phyloP scores from a whole-genome alignment of 768 basidiomycete genomes.

The Candolleomyces eurysporus region DNA sequence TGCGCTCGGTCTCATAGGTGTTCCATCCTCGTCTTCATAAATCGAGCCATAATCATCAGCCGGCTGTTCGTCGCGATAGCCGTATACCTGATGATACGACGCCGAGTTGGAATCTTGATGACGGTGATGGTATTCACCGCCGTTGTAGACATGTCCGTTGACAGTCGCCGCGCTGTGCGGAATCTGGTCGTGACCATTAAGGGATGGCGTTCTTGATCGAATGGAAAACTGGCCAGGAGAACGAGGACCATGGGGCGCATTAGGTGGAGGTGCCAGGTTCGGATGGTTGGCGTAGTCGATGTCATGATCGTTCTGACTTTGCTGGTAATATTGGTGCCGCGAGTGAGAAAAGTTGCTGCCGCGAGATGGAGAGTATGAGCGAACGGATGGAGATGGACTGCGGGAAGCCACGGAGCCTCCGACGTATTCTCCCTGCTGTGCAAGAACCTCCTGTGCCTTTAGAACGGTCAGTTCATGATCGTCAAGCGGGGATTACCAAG shows the following conservation, averaged over 20 bases:
- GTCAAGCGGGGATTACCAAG: neutral
- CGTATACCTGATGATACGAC: too few species aligned
- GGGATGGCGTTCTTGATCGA: constrained; percentile 71
- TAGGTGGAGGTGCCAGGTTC: constrained; percentile 60
- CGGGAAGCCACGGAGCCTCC: constrained; percentile 40
- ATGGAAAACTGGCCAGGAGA: constrained; percentile 45
- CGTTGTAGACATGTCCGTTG: neutral
- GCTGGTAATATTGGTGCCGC: neutral
- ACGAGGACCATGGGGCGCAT: constrained; percentile 71
- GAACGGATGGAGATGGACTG: constrained; percentile 41
- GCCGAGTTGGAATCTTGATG: constrained; percentile 15
- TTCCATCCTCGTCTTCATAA: constrained; percentile 25
- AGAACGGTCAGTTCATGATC: neutral
- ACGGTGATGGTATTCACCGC: constrained; percentile 15
- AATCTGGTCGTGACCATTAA: constrained; percentile 23
- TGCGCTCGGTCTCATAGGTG: constrained; percentile 66
- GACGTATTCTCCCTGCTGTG: constrained; percentile 26
- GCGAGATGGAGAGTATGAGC: constrained; percentile 26
- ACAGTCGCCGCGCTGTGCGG: neutral
- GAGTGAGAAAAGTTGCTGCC: constrained; percentile 1
- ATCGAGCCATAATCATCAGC: too few species aligned
- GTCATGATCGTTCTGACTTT: neutral
- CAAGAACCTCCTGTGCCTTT: constrained; percentile 32
- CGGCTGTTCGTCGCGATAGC: too few species aligned
- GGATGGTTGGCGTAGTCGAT: constrained; percentile 15